These are phyloP conservation scores for Penicillium pancosmium DNA, from an alignment of 495 filamentous ascomycete genomes.

Conservation along the genomic window DNA sequence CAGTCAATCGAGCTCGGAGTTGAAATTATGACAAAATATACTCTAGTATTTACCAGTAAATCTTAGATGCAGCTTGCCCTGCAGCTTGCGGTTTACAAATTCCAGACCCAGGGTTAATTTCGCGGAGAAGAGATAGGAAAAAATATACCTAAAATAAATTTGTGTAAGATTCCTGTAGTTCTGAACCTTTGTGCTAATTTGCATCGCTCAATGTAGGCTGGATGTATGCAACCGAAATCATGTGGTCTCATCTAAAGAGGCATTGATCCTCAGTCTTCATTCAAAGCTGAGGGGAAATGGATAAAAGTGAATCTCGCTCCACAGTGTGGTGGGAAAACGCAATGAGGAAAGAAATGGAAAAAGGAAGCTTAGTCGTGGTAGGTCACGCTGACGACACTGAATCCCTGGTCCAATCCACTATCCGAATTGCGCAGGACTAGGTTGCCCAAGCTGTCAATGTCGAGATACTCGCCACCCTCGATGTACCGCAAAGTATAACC, in stretches of 20 bases:
- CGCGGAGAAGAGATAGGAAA: neutral
- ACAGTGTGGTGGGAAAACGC: neutral
- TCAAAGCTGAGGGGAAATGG: neutral
- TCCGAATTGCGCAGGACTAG: slow-evolving; percentile 18
- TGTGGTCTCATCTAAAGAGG: neutral
- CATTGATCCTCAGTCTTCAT: neutral
- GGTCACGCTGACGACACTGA: slow-evolving; percentile 49
- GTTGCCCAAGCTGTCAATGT: slow-evolving; percentile 24
- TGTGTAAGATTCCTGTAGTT: neutral
- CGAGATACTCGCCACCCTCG: slow-evolving; percentile 26
- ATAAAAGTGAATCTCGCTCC: neutral
- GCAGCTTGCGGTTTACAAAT: too few relatives aligned
- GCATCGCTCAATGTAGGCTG: neutral
- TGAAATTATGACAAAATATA: too few relatives aligned
- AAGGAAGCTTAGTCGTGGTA: slow-evolving; percentile 34
- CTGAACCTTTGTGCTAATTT: neutral
- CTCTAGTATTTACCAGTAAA: too few relatives aligned
- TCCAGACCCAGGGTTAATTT: too few relatives aligned
- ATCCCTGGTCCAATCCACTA: slow-evolving; percentile 18
- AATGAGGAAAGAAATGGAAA: neutral
- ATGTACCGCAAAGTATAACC: slow-evolving; percentile 45
- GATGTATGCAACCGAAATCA: neutral
- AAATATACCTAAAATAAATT: neutral
- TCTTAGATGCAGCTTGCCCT: too few relatives aligned
- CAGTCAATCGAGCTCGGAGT: too few relatives aligned